Base-by-base conservation (phyloP, 441 rosid species). In the Aquilaria agallochum region DNA sequence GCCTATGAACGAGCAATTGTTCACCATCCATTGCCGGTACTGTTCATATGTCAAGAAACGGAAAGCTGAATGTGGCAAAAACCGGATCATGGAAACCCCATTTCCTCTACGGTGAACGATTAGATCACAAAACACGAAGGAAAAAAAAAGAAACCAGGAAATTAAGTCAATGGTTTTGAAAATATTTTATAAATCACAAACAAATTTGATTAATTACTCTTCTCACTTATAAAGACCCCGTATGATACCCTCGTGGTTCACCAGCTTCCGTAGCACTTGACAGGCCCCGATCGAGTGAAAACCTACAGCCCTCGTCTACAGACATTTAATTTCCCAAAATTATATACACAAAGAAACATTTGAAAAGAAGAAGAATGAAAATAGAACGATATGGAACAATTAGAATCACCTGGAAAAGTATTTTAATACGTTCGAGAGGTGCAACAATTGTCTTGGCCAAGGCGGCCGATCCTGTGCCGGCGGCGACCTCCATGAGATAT, bases 171-270 rank as follows among this genome's bases (percentile, higher is more conserved):
- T 48, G 10, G 9, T 11, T 6, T 48, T 48, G n/a, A 48, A 48
- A 48, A 48, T 4, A 2, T 36, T 36, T 4, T 8, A 36, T 8
- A 36, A 36, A 36, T 36, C 7, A 36, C 42, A 36, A 3, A 7
- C 9, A 48, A 11, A 48, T 20, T 20, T 48, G 12, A 36, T n/a
- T 14, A 45, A 49, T 48, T 56, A 3, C 6, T 48, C 48, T 47
- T 45, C 48, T 47, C 47, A 64, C 68, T 64, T 64, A 55, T 56
- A 64, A 55, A 64, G 53, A 9, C 68, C 68, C 57, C 20, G 33
- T 5, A 47, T 12, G 42, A 36, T 36, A 15, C 67, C 67, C 46
- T 64, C 67, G 46, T 55, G 30, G 46, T 55, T 33, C 54, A 55
- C 53, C 40, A 64, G 4, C 33, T 64, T 64, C 59, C 46, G 54